Evolutionary conservation across 306 rosid species (phyloP), one percentile per base, ranked within the genome.

Genomic region (Sechiopsis laciniata): DNA sequence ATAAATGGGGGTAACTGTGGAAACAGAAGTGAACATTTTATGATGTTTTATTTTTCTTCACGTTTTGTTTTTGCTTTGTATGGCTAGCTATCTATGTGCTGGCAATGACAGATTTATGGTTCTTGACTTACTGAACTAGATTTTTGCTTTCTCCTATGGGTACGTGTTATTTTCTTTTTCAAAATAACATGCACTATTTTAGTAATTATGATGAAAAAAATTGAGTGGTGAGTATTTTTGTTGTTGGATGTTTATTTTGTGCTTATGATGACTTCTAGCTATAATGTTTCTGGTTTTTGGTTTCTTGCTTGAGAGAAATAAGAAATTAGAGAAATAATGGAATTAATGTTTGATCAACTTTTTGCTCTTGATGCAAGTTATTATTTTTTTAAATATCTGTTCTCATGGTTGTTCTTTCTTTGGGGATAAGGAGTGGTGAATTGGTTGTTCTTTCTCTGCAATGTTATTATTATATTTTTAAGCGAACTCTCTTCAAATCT

Each of bases 401-500:
- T 64, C 14, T 8, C 45, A 37, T 37, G 50, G 51, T 32, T 14
- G 40, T 62, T 60, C 37, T 46, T 46, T 24, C 8, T 65, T 14
- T 19, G 15, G 50, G 57, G 14, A 42, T 10, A 52, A 24, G 42
- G 13, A 19, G 29, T 19, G 26, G 55, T 46, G 40, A 22, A 8
- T 55, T 35, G 20, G 60, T 42, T 7, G 48, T 42, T 42, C 48
- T 42, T 42, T 42, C 11, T 8, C 48, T 42, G 48, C 48, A 42
- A 42, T 42, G 48, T 42, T 42, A 2, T 42, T 42, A 42, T 42
- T 0, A n/a, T n/a, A n/a, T n/a, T 42, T 9, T 40, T 22, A 53
- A 61, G 29, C 64, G 20, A 13, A 13, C 50, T 37, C 77, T 64
- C 15, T 21, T 65, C 68, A 55, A 55, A 66, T 24, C 65, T 10